Conservation (phyloP, 1,284 basidiomycete genomes). For the Heimioporus retisporus region DNA sequence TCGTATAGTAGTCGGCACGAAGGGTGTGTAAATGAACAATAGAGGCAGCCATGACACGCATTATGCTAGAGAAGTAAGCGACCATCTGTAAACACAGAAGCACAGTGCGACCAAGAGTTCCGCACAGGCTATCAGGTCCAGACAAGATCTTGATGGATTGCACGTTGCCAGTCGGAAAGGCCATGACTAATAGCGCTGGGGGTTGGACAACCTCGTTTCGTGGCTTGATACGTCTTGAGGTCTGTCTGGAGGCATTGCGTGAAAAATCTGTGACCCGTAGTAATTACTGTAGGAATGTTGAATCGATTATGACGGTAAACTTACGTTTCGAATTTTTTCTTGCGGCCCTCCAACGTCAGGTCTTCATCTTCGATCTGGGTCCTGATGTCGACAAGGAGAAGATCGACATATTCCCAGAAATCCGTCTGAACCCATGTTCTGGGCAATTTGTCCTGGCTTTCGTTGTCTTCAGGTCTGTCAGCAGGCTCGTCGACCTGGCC, state of each 20-base stretch:
- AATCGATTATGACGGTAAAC: too few relatives aligned
- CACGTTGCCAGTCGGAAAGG: neutral
- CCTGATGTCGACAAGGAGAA: neutral
- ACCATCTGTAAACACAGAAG: too few relatives aligned
- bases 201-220: neutral
- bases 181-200: neutral
- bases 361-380: neutral
- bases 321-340: neutral
- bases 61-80: too few relatives aligned
- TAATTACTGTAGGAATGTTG: too few relatives aligned
- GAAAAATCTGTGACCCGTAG: neutral
- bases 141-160: neutral
- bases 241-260: neutral
- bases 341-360: neutral
- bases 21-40: too few relatives aligned
- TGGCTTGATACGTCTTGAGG: neutral
- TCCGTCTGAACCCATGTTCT: neutral
- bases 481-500: too few relatives aligned
- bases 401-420: constrained; percentile 2
- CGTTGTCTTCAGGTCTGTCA: neutral
- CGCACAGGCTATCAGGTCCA: neutral
- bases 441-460: neutral
- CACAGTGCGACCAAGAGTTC: too few relatives aligned
- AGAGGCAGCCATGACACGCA: too few relatives aligned
- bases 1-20: too few relatives aligned